These are phyloP conservation scores for Coemansia sp. DNA, from an alignment of 192 early-diverging fungal species.

Conservation along the genomic window DNA sequence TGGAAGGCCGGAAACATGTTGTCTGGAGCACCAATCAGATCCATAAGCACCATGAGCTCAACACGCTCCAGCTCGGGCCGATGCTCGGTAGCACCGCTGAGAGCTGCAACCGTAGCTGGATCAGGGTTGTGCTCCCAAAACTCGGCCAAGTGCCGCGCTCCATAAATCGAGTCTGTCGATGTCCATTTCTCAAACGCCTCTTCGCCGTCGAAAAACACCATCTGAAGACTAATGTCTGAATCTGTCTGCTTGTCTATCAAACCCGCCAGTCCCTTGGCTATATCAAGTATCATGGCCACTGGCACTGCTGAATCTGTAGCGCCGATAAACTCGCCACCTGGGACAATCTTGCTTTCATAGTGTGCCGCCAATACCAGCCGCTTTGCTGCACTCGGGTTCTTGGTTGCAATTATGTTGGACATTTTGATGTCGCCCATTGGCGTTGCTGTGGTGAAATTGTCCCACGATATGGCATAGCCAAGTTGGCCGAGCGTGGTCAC, in stretches of 20 bases:
- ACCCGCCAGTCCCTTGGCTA: slow-evolving; percentile 69
- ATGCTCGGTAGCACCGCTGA: slow-evolving; percentile 22
- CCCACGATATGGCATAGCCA: slow-evolving; percentile 78
- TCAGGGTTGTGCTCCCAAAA: slow-evolving; percentile 67
- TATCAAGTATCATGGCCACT: slow-evolving; percentile 85
- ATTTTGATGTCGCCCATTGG: slow-evolving; percentile 76
- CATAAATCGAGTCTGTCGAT: slow-evolving; percentile 83
- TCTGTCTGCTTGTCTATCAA: slow-evolving; percentile 55
- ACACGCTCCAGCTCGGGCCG: slow-evolving; percentile 65
- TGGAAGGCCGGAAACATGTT: slow-evolving; percentile 54
- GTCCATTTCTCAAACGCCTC: slow-evolving; percentile 85
- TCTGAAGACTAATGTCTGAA: slow-evolving; percentile 67
- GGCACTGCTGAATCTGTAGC: slow-evolving; percentile 91
- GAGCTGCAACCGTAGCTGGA: slow-evolving; percentile 35
- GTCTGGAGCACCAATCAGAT: slow-evolving; percentile 72
- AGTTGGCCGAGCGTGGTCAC: slow-evolving; percentile 63
- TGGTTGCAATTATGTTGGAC: slow-evolving; percentile 88
- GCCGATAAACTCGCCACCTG: slow-evolving; percentile 70
- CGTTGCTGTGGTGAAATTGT: slow-evolving; percentile 73
- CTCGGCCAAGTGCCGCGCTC: slow-evolving; percentile 80
- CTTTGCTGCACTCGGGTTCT: slow-evolving; percentile 68
- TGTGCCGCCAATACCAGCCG: slow-evolving; percentile 88
- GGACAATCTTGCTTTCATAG: slow-evolving; percentile 86
- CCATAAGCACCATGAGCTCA: slow-evolving; percentile 83
- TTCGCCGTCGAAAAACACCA: slow-evolving; percentile 98